Evolutionary conservation across 2,329 filamentous ascomycete species (phyloP), one percentile per base, ranked within the genome.

Genomic region (Colletotrichum tamarilloi): DNA sequence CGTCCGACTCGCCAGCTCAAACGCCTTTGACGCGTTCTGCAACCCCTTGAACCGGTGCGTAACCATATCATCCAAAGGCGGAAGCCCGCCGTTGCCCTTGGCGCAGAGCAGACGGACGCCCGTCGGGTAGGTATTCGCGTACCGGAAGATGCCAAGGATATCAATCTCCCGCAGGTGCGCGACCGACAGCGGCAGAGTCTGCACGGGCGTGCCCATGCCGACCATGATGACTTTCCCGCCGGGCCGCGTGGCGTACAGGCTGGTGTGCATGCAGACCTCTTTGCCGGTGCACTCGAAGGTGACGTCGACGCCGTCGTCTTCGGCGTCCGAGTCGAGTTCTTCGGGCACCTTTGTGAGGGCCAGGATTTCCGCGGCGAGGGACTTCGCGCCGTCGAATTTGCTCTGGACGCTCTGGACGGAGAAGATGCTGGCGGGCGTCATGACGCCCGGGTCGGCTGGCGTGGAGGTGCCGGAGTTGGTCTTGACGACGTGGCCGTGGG

Each of bases 261-360:
- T 88, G 1, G 92, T 92, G 79, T 94, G 93, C 83, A 94, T 91
- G 80, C 93, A 94, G 0, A 89, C 87, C 75, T 93, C 92, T 74
- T 94, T 93, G 32, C 93, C 93, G 0, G 93, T 95, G 79, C 93
- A 95, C 81, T 95, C 93, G 75, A 95, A 95, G 0, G 92, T 90
- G 5, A 92, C 82, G 77, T 94, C 92, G 2, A 94, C 88, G 59
- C 93, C 92, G 1, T 85, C 88, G 64, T 93, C 92, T 26, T 88
- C 86, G 7, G 86, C 85, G 30, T 80, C 78, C n/a, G 80, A 78
- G 1, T 83, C 66, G n/a, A 79, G 72, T 2, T 77, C 79, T 8
- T 77, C 77, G 19, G 75, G 55, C 7, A 68, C 75, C 57, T 76
- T 81, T 1, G 84, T 82, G 11, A 85, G 77, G 1, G 85, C 80